A percentile compares a stretch with the other conserved stretches of the same genome.
Conservation (phyloP, 306 rosid species). For the Mimosa bimucronata region DNA sequence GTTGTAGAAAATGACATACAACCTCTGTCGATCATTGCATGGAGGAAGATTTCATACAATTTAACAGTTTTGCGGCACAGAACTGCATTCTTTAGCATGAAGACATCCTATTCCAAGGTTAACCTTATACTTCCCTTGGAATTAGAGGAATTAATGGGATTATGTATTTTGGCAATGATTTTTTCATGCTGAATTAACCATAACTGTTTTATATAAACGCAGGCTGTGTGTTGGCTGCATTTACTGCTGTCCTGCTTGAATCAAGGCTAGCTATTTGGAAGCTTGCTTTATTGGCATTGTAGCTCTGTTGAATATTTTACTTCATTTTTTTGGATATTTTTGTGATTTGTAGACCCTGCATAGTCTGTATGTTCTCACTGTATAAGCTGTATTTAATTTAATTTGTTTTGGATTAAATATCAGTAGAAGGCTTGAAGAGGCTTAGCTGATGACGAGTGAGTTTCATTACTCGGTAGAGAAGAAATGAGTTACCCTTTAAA, state of each 20-base stretch:
- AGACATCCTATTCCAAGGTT: conserved; percentile 8
- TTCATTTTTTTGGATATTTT: not conserved
- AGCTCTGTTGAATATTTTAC: not conserved
- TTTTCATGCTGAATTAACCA: not conserved
- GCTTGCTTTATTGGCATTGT: not conserved
- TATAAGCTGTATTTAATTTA: not conserved
- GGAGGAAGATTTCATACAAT: not conserved
- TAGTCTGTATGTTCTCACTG: not conserved
- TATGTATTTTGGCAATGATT: not conserved
- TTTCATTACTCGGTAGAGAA: not conserved
- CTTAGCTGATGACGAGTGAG: not conserved
- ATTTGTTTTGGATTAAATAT: not conserved
- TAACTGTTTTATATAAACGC: not conserved
- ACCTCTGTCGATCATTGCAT: not conserved
- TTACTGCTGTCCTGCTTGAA: conserved; percentile 1
- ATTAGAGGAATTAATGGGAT: conserved; percentile 9
- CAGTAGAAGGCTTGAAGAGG: not conserved
- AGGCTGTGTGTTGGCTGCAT: not conserved
- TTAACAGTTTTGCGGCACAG: not conserved
- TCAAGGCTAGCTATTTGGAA: conserved; percentile 7
- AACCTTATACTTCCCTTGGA: not conserved
- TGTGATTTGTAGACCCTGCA: not conserved
- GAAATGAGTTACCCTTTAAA: conserved; percentile 12
- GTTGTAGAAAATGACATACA: not conserved
- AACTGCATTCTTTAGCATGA: not conserved